Evolutionary conservation across 495 filamentous ascomycete genomes (phyloP).

Genomic region (Hypoxylon intermedium): DNA sequence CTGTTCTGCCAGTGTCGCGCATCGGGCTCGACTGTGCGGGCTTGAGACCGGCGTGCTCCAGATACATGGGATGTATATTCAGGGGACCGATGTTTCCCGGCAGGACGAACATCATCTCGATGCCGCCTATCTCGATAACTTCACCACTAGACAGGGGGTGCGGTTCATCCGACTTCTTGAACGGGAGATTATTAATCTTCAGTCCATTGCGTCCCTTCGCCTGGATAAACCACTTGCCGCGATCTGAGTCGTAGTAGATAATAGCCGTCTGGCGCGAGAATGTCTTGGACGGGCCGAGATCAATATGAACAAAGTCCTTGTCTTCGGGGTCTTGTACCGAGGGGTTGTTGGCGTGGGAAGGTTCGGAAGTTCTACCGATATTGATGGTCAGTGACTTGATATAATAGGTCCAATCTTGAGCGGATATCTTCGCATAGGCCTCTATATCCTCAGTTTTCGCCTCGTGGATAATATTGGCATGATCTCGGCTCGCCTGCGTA

Average conservation of each 20-base stretch:
- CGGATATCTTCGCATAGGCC: constrained; percentile 93
- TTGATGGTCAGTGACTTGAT: constrained; percentile 79
- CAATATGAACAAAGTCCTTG: constrained; percentile 74
- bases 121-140: constrained; percentile 86
- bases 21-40: constrained; percentile 32
- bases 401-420: constrained; percentile 93
- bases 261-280: constrained; percentile 88
- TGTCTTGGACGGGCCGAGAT: constrained; percentile 90
- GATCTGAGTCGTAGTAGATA: constrained; percentile 78
- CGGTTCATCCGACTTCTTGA: constrained; percentile 62
- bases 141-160: constrained; percentile 77
- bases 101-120: constrained; percentile 97
- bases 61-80: constrained; percentile 61
- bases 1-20: constrained; percentile 42
- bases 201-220: constrained; percentile 92
- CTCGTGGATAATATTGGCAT: constrained; percentile 74
- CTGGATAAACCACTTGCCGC: constrained; percentile 75
- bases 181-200: constrained; percentile 72
- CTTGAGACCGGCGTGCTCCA: constrained; percentile 58
- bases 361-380: constrained; percentile 82
- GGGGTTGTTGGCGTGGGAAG: constrained; percentile 42
- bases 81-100: constrained; percentile 67
- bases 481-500: constrained; percentile 71
- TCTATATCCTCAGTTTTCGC: constrained; percentile 75
- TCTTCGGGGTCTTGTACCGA: constrained; percentile 42